A percentile compares a stretch with the other conserved stretches of the same genome.
These are phyloP conservation scores for Phytopythium aichiense DNA, from an alignment of 352 stramenopile species.

Conservation along the genomic window DNA sequence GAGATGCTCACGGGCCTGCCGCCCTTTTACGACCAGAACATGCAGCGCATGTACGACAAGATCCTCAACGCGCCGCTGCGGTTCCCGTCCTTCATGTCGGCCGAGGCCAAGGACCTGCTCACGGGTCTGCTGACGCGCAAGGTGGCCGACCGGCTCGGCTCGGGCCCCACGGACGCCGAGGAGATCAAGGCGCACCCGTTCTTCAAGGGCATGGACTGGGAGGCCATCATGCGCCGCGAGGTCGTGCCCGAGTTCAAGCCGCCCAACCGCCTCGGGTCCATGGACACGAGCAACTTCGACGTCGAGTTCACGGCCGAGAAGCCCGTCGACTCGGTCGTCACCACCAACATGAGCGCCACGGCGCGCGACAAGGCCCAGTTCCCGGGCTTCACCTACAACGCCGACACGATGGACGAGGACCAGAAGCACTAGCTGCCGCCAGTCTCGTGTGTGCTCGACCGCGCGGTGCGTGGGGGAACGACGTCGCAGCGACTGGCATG, in stretches of 20 bases:
- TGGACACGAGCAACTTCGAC: constrained; percentile 94
- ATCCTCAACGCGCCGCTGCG: constrained; percentile 89
- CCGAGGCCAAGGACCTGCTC: constrained; percentile 84
- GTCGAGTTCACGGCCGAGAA: constrained; percentile 92
- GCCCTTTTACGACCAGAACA: constrained; percentile 94
- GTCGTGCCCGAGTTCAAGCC: constrained; percentile 91
- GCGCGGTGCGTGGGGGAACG: not conserved
- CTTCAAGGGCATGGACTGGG: constrained; percentile 92
- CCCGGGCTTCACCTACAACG: constrained; percentile 88
- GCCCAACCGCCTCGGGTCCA: constrained; percentile 81
- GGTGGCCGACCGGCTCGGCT: constrained; percentile 84
- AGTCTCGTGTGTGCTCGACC: too few species aligned
- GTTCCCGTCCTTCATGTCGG: constrained; percentile 90
- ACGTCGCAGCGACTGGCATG: not conserved
- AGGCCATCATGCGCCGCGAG: constrained; percentile 85
- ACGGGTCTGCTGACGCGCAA: constrained; percentile 85
- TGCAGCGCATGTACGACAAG: constrained; percentile 94
- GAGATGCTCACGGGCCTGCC: constrained; percentile 92
- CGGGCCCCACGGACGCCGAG: constrained; percentile 78
- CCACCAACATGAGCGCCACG: constrained; percentile 88
- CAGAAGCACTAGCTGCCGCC: constrained; percentile 38
- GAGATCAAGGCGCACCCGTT: constrained; percentile 94
- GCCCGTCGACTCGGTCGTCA: constrained; percentile 88
- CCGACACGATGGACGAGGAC: constrained; percentile 83
- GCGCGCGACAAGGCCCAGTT: constrained; percentile 90